phyloP scores from a whole-genome alignment of 768 basidiomycete genomes.

The Leccinum pellstonianum region DNA sequence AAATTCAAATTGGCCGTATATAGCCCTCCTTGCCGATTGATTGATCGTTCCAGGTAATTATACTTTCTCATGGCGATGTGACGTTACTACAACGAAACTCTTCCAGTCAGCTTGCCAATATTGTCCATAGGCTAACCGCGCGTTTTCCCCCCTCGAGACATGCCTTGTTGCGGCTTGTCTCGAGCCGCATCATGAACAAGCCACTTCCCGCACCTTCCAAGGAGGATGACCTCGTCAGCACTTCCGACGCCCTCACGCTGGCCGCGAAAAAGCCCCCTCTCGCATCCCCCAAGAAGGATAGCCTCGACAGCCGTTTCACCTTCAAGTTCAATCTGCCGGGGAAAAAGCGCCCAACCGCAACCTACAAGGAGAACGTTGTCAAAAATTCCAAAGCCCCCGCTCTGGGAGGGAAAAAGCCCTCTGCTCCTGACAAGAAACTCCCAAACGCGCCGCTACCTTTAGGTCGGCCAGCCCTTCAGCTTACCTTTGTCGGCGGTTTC shows the following conservation, averaged over 20 bases:
- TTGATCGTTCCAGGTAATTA: neutral
- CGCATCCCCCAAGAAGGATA: neutral
- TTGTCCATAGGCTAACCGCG: conserved; percentile 9
- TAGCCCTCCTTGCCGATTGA: neutral
- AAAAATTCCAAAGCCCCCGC: conserved; percentile 34
- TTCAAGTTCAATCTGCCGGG: conserved; percentile 16
- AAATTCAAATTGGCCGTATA: neutral
- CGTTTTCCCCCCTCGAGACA: conserved; percentile 1
- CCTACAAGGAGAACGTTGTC: conserved; percentile 20
- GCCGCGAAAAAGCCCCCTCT: neutral
- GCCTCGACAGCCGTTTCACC: neutral
- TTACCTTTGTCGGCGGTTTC: conserved; percentile 53
- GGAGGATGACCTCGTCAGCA: conserved; percentile 31
- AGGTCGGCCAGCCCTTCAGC: neutral
- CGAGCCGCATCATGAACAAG: conserved; percentile 21
- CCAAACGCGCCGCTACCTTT: conserved; percentile 3
- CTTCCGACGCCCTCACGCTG: conserved; percentile 34
- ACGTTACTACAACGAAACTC: neutral
- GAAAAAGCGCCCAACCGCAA: conserved; percentile 9
- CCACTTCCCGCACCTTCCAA: conserved; percentile 11
- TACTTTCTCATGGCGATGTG: conserved; percentile 13
- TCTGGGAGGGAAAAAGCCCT: conserved; percentile 24
- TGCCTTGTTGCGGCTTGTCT: conserved; percentile 9
- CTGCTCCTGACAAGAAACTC: conserved; percentile 13
- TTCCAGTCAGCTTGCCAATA: conserved; percentile 23